Evolutionary conservation across 2,329 filamentous ascomycete species (phyloP), one percentile per base, ranked within the genome.

Genomic region (Penicillium corylophilum): DNA sequence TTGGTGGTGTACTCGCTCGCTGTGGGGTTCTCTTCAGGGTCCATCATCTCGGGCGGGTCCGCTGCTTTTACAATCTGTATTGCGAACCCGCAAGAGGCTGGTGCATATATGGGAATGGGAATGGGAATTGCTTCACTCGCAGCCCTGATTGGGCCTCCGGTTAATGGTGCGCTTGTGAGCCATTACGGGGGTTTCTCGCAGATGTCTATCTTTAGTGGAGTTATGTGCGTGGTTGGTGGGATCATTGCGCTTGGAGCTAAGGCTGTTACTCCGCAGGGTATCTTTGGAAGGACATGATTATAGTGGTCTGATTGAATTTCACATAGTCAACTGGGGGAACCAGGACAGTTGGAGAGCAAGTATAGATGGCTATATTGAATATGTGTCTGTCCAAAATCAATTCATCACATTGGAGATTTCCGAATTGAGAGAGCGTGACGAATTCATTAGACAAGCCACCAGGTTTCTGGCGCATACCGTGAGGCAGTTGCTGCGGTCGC

Each of bases 81-180:
- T 24, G 69, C 68, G 36, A 71, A 81, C 53, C 67, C 77, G 3
- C 70, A 74, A 28, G 71, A 80, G 40, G 72, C 81, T 12, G 82
- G 82, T 2, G 79, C 80, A 8, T 61, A 77, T 5, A 67, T 82
- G 60, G 79, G 79, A 0, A 79, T 80, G 75, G 73, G 71, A 12
- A 81, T 82, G 54, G 72, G 70, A 0, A 57, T 75, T 42, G 68
- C 72, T 5, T 71, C 73, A 0, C 45, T 82, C 28, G 77, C 73
- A 0, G 71, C 70, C 4, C 59, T 84, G 29, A 70, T 80, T 4
- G 80, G 77, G 0, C 75, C 76, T 12, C 78, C 79, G 0, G 67
- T 78, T 40, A 76, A 73, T 45, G 78, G 78, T 3, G 73, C 69
- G 0, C 64, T 80, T 39, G 61, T 82, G 3, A 65, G 72, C 3